Percentiles rank a stretch among this genome's conserved stretches.
Conservation (phyloP, 106 monocot species). For the Allium cepa region DNA sequence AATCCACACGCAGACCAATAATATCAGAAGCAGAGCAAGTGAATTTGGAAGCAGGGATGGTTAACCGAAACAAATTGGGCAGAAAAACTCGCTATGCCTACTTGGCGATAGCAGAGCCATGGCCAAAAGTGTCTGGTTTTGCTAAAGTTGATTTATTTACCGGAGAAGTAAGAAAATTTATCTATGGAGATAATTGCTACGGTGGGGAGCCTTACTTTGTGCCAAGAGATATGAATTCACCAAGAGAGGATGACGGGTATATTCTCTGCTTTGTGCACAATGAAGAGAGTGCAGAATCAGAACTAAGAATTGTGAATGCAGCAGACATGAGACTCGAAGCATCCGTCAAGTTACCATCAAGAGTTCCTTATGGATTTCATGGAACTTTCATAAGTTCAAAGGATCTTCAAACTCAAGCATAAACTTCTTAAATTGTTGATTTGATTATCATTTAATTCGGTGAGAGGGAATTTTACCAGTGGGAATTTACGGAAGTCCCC, state of each 20-base stretch:
- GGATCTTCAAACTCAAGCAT: constrained; percentile 42
- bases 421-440: not conserved
- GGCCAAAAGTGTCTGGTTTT: constrained; percentile 89
- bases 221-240: constrained; percentile 1
- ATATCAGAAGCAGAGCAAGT: constrained; percentile 21
- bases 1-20: constrained; percentile 41
- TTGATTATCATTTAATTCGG: not conserved
- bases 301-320: constrained; percentile 56
- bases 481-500: constrained; percentile 8
- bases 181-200: constrained; percentile 42
- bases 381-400: constrained; percentile 50
- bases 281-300: constrained; percentile 33
- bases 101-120: constrained; percentile 88
- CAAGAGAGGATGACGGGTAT: constrained; percentile 51
- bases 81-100: constrained; percentile 70
- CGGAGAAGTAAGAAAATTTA: constrained; percentile 48
- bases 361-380: constrained; percentile 73
- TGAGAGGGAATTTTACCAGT: constrained; percentile 10
- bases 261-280: constrained; percentile 51
- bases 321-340: constrained; percentile 42
- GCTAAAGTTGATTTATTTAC: constrained; percentile 72
- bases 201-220: constrained; percentile 77
- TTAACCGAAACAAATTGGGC: constrained; percentile 71
- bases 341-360: constrained; percentile 45
- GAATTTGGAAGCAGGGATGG: constrained; percentile 88